Evolutionary conservation across 148 eudicot genomes (phyloP).

Genomic region (Beta vulgaris): DNA sequence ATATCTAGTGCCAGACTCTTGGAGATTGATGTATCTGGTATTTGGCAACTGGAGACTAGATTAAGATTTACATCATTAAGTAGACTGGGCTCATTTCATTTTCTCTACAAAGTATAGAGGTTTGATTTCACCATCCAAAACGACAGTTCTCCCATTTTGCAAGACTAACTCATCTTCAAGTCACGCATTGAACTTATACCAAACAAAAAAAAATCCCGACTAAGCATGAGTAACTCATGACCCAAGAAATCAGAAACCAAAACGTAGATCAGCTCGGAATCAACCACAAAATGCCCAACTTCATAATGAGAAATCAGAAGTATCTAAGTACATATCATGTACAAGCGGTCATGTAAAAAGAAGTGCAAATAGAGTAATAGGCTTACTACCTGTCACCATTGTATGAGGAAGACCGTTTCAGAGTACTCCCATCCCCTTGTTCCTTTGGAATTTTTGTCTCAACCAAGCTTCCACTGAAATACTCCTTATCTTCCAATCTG

Average conservation of each 20-base stretch:
- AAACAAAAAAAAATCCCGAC: background rate
- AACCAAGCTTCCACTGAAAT: conserved; percentile 86
- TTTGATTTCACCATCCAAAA: background rate
- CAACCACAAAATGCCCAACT: background rate
- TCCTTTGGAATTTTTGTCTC: conserved; percentile 70
- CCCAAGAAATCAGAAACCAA: background rate
- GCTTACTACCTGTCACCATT: conserved; percentile 68
- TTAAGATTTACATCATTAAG: background rate
- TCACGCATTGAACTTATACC: background rate
- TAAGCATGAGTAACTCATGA: background rate
- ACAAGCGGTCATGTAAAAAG: background rate
- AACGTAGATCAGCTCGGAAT: background rate
- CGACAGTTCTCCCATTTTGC: background rate
- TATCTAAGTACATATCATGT: background rate
- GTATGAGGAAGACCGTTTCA: conserved; percentile 75
- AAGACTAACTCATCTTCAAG: background rate
- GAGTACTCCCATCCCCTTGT: conserved; percentile 35
- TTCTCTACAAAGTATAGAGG: background rate
- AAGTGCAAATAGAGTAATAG: background rate
- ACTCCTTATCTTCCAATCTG: conserved; percentile 80
- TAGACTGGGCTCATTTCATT: too few species aligned
- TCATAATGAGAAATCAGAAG: background rate
- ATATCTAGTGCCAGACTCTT: too few species aligned
- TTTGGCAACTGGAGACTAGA: background rate
- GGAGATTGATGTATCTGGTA: background rate